These are phyloP conservation scores for Colletotrichum scovillei DNA, from an alignment of 2,329 filamentous ascomycete species.

Conservation along the genomic window DNA sequence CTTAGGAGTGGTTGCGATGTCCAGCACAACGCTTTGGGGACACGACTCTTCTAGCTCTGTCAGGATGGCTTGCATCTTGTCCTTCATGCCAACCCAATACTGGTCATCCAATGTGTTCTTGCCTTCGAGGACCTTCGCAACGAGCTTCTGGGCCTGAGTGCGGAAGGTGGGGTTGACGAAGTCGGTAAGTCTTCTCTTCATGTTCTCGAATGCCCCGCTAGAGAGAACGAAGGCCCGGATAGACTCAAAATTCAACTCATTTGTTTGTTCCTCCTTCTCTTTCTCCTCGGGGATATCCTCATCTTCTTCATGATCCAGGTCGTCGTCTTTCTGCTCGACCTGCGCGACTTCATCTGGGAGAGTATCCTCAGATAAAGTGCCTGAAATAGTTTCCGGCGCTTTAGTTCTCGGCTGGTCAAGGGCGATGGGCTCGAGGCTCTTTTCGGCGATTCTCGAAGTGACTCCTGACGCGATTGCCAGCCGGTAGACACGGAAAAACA, in stretches of 20 bases:
- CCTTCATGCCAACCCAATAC: neutral
- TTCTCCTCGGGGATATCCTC: neutral
- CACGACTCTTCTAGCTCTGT: neutral
- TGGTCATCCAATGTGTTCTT: neutral
- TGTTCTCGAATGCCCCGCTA: neutral
- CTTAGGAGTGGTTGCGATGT: neutral
- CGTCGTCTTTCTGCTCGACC: neutral
- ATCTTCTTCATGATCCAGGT: neutral
- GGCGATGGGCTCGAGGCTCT: neutral
- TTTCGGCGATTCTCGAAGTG: neutral
- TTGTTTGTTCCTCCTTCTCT: neutral
- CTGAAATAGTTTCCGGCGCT: neutral
- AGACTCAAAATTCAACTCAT: neutral
- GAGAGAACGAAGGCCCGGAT: neutral
- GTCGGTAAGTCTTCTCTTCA: neutral
- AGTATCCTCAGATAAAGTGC: neutral
- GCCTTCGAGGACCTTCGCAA: neutral
- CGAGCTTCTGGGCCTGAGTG: neutral
- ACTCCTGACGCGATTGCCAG: neutral
- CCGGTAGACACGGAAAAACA: neutral
- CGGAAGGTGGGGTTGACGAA: neutral
- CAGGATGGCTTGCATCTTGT: neutral
- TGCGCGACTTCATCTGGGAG: neutral
- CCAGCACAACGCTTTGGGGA: neutral
- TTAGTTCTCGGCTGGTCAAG: neutral